A percentile compares a stretch with the other conserved stretches of the same genome.
Conservation (phyloP, 2,329 filamentous ascomycete genomes). For the Fusarium buharicum region DNA sequence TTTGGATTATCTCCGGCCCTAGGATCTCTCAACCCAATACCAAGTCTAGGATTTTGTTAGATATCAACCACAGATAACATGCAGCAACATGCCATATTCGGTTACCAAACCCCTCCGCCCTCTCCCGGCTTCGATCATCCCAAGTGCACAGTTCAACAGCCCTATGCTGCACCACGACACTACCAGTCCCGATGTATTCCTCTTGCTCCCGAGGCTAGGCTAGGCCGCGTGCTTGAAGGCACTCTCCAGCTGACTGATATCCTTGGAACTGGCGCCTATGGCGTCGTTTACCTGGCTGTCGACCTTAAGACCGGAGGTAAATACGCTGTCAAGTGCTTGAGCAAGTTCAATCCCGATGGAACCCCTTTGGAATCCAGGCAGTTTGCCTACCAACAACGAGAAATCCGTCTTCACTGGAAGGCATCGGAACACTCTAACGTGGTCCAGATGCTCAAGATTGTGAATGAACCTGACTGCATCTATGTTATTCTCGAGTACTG, state of each 20-base stretch:
- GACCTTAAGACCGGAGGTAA: conserved; percentile 82
- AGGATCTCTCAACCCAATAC: conserved; percentile 34
- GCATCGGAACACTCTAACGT: conserved; percentile 93
- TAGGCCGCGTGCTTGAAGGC: conserved; percentile 85
- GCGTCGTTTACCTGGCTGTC: conserved; percentile 90
- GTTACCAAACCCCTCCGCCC: conserved; percentile 68
- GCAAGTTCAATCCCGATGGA: conserved; percentile 82
- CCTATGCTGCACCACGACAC: conserved; percentile 50
- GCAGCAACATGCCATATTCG: conserved; percentile 68
- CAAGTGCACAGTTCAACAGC: conserved; percentile 57
- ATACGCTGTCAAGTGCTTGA: conserved; percentile 97
- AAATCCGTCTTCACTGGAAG: conserved; percentile 90
- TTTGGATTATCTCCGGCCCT: conserved; percentile 39
- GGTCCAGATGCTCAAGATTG: conserved; percentile 91
- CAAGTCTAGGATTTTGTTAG: conserved; percentile 40
- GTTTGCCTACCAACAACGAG: conserved; percentile 87
- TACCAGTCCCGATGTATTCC: conserved; percentile 63
- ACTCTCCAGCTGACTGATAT: conserved; percentile 85
- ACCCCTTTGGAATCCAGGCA: conserved; percentile 83
- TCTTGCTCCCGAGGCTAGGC: conserved; percentile 80
- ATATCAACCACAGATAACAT: conserved; percentile 58
- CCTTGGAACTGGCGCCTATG: conserved; percentile 93
- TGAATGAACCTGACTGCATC: conserved; percentile 91
- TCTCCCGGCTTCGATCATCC: conserved; percentile 64
- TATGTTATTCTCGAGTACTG: conserved; percentile 98